These are phyloP conservation scores for Spathaspora arborariae DNA, from an alignment of 805 yeast genomes.

Conservation along the genomic window DNA sequence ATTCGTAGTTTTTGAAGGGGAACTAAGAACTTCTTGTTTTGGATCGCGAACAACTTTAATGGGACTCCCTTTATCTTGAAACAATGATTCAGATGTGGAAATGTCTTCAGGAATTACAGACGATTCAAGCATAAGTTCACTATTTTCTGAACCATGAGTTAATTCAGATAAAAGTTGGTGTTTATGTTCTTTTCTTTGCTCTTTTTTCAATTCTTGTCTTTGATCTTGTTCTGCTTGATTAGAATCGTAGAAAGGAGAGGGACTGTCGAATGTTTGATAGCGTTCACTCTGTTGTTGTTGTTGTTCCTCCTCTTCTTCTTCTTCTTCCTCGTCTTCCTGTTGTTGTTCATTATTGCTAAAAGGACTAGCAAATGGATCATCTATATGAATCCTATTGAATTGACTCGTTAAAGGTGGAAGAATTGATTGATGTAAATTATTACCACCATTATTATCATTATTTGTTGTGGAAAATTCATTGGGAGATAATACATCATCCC, in stretches of 20 bases:
- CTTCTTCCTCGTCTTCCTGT: conserved; percentile 12
- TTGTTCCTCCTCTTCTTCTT: conserved; percentile 8
- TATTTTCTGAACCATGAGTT: conserved; percentile 30
- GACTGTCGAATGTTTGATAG: background rate
- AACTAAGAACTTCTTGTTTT: conserved; percentile 6
- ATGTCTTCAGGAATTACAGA: conserved; percentile 14
- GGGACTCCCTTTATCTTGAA: conserved; percentile 29
- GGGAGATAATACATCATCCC: conserved; percentile 56
- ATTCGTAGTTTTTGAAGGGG: conserved; percentile 16
- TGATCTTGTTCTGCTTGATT: conserved; percentile 17
- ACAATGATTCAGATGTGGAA: conserved; percentile 22
- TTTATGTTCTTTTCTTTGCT: conserved; percentile 28
- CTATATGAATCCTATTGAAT: conserved; percentile 17
- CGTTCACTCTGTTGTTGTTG: background rate
- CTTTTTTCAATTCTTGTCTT: conserved; percentile 29
- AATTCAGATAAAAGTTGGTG: conserved; percentile 40
- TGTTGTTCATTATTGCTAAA: conserved; percentile 6
- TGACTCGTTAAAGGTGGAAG: conserved; percentile 14
- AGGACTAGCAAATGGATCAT: conserved; percentile 11
- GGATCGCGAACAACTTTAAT: conserved; percentile 15
- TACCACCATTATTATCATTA: conserved; percentile 7
- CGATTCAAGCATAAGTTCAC: conserved; percentile 33
- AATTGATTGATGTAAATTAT: conserved; percentile 10
- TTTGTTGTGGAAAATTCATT: background rate
- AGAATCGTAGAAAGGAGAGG: conserved; percentile 2